These are phyloP conservation scores for Monosporascus cannonballus DNA, from an alignment of 2,329 filamentous ascomycete species.

Conservation along the genomic window DNA sequence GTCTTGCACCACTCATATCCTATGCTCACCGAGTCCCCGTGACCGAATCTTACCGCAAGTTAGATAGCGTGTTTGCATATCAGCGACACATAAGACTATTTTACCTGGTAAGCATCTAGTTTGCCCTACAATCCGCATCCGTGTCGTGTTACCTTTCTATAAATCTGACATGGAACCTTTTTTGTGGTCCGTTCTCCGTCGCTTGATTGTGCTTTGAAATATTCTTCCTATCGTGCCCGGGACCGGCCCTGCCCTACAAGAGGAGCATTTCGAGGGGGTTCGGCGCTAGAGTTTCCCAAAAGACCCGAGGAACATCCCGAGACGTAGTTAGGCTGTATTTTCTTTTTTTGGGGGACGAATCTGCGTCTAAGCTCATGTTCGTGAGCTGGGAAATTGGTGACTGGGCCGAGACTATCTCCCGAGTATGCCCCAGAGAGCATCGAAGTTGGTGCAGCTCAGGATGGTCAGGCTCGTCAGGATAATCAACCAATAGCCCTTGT, in stretches of 20 bases:
- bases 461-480: conserved; percentile 66
- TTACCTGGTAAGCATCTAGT: conserved; percentile 67
- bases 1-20: background rate
- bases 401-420: conserved; percentile 54
- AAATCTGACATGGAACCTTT: conserved; percentile 68
- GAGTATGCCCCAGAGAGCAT: conserved; percentile 69
- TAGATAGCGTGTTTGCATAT: conserved; percentile 70
- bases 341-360: conserved; percentile 62
- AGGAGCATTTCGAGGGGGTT: conserved; percentile 77
- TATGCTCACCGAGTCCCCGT: conserved; percentile 67
- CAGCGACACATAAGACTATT: conserved; percentile 66
- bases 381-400: conserved; percentile 21
- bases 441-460: conserved; percentile 66
- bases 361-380: conserved; percentile 33
- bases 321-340: conserved; percentile 69
- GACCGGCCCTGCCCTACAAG: conserved; percentile 56
- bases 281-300: conserved; percentile 69
- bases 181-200: conserved; percentile 67
- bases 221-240: conserved; percentile 62
- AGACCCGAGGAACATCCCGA: conserved; percentile 64
- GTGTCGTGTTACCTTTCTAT: conserved; percentile 34
- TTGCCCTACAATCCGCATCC: conserved; percentile 49
- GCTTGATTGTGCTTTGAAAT: conserved; percentile 61
- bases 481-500: conserved; percentile 67
- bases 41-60: conserved; percentile 65